These are phyloP conservation scores for Boletales sp. DNA, from an alignment of 768 basidiomycete genomes.

Conservation along the genomic window DNA sequence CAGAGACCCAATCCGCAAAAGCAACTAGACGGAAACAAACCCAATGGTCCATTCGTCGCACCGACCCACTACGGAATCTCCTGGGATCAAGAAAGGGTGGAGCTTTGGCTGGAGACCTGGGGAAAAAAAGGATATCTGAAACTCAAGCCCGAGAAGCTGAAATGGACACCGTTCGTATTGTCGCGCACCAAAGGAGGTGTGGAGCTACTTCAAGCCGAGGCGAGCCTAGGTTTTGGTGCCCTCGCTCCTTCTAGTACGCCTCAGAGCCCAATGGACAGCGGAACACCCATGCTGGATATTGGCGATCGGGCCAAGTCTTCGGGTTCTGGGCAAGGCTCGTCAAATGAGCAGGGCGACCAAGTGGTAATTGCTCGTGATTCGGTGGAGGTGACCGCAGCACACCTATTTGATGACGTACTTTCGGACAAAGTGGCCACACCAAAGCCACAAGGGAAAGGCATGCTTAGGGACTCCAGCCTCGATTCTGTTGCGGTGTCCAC, in stretches of 20 bases:
- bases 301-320: constrained; percentile 16
- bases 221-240: constrained; percentile 11
- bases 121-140: constrained; percentile 74
- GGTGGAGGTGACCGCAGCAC: constrained; percentile 22
- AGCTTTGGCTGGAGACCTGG: constrained; percentile 63
- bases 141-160: constrained; percentile 78
- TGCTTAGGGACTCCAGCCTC: constrained; percentile 11
- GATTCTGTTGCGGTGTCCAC: constrained; percentile 17
- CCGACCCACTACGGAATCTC: constrained; percentile 70
- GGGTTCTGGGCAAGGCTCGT: constrained; percentile 9
- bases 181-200: constrained; percentile 39
- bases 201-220: constrained; percentile 23
- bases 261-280: constrained; percentile 18
- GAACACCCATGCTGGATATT: constrained; percentile 20
- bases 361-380: background rate
- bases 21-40: constrained; percentile 33
- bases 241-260: constrained; percentile 7
- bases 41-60: constrained; percentile 55
- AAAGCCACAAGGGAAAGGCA: constrained; percentile 16
- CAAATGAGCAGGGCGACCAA: constrained; percentile 16
- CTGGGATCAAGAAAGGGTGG: constrained; percentile 68
- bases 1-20: constrained; percentile 52
- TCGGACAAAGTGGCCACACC: constrained; percentile 13
- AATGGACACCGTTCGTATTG: constrained; percentile 92
- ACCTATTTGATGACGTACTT: constrained; percentile 31